Evolutionary conservation across 1,284 basidiomycete species (phyloP).

Genomic region (Malassezia globosa): DNA sequence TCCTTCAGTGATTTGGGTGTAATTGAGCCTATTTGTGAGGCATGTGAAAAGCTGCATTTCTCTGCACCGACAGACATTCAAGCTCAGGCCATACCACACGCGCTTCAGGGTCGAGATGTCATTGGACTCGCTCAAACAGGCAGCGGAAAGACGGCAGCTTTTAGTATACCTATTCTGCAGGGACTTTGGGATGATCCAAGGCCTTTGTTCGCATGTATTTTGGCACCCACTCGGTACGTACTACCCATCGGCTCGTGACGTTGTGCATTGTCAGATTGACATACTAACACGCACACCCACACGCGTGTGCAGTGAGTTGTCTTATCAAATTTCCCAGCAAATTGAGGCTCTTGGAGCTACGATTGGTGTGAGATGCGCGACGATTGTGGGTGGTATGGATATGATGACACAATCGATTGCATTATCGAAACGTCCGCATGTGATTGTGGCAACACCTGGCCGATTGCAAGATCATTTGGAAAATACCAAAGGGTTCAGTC

Average conservation of each 20-base stretch:
- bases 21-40: constrained; percentile 75
- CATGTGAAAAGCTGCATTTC: constrained; percentile 71
- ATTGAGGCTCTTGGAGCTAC: constrained; percentile 77
- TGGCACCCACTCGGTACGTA: constrained; percentile 57
- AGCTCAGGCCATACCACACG: constrained; percentile 73
- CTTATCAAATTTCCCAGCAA: constrained; percentile 96
- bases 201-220: constrained; percentile 81
- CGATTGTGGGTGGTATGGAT: constrained; percentile 91
- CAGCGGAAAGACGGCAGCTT: constrained; percentile 95
- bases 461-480: constrained; percentile 89
- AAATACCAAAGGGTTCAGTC: constrained; percentile 92
- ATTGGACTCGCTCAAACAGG: constrained; percentile 96
- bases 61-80: constrained; percentile 87
- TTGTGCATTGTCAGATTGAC: too few species aligned
- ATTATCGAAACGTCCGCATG: constrained; percentile 66
- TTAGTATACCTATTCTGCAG: constrained; percentile 89
- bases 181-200: constrained; percentile 92
- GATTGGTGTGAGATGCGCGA: constrained; percentile 66
- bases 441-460: constrained; percentile 95
- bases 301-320: constrained; percentile 83
- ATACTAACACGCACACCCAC: too few species aligned
- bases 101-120: constrained; percentile 80
- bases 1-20: constrained; percentile 61
- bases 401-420: constrained; percentile 86
- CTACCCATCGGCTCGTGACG: background rate